These are phyloP conservation scores for Nymphaea colorata DNA, from an alignment of 164 flowering plant species.

Conservation along the genomic window DNA sequence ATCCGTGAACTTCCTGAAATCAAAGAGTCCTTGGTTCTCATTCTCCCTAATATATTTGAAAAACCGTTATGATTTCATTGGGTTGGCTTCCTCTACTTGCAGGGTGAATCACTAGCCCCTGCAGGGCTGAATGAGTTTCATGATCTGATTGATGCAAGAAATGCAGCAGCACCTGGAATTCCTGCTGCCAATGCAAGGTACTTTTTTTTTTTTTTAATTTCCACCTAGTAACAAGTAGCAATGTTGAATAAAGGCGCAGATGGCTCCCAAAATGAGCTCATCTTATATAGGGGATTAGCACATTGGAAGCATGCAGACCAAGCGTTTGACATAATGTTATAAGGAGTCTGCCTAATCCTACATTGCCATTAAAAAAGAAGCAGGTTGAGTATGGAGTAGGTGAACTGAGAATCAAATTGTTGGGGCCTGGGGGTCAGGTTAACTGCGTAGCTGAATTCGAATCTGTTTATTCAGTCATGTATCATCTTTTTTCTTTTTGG, in stretches of 20 bases:
- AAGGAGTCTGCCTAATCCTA: background rate
- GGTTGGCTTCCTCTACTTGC: conserved; percentile 2
- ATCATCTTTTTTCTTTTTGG: background rate
- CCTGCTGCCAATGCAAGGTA: conserved; percentile 39
- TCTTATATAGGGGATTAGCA: no score
- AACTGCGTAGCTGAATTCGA: background rate
- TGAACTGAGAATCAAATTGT: background rate
- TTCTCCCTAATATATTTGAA: no score
- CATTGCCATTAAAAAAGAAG: background rate
- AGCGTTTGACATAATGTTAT: background rate
- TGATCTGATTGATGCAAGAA: conserved; percentile 23
- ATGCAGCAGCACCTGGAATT: conserved; percentile 35
- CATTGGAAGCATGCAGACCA: background rate
- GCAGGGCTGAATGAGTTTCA: conserved; percentile 15
- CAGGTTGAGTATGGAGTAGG: background rate
- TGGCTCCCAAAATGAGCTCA: no score
- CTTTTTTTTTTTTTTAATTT: background rate
- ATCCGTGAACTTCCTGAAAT: no score
- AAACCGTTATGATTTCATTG: no score
- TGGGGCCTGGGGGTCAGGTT: conserved; percentile 18
- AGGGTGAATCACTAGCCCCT: conserved; percentile 30
- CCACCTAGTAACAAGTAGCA: background rate
- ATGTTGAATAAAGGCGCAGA: background rate
- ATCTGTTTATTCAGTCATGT: no score
- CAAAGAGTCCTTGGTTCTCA: no score